Base-by-base conservation (phyloP, 345 rosid species). In the Eucalyptus coolabah region DNA sequence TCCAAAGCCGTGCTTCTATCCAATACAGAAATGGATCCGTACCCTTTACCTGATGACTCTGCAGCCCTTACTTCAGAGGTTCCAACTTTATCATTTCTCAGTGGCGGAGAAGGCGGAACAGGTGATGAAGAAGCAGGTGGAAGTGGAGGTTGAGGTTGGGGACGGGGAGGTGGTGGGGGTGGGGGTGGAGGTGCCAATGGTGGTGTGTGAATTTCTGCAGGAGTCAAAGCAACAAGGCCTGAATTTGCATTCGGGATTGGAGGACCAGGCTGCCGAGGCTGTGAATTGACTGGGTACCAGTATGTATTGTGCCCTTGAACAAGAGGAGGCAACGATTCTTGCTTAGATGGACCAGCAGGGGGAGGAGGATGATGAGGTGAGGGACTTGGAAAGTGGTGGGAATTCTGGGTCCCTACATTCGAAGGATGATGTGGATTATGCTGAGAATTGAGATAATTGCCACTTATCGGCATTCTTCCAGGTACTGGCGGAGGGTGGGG, bases 61-160 rank as follows among this genome's bases (percentile, higher is more conserved):
- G 34, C 28, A 88, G 18, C 16, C 54, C 40, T 54, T 50, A 19
- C 88, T 32, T 42, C 91, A 77, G 54, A 30, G 80, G 83, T 34
- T 44, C 59, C 19, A 45, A 40, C 50, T 87, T 47, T 87, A 12
- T 69, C 88, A 42, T 42, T 72, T 89, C 86, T 89, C 88, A 47
- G 87, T n/a, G 93, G 92, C 12, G 89, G 90, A 53, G 90, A 37
- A 51, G 92, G 91, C 32, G 23, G 91, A 83, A 86, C 65, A 4
- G 89, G 92, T 40, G 93, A 91, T 26, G 90, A 86, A 49, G 94
- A 90, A 49, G 91, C 81, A 42, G 88, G 93, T 87, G 93, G 91
- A 32, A 49, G 92, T 59, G 80, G 83, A 2, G 88, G 92, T 40
- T 91, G 91, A 30, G 92, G 88, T 45, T 93, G 90, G 21, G 92